phyloP scores from a whole-genome alignment of 768 basidiomycete species.

The Mycena capillaripes region DNA sequence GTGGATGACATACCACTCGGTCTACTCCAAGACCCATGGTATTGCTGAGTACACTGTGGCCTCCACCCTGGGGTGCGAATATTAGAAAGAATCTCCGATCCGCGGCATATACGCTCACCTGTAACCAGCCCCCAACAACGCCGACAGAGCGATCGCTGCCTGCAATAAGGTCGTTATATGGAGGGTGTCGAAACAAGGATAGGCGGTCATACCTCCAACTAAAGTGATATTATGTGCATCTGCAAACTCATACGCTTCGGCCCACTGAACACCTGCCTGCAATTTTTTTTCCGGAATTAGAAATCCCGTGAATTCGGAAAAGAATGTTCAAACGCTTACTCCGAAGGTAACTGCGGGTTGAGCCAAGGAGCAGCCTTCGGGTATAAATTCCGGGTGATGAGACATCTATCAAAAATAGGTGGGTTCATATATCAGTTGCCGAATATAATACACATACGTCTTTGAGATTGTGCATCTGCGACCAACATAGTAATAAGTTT shows the following conservation, averaged over 20 bases:
- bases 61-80: slow-evolving; percentile 51
- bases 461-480: slow-evolving; percentile 57
- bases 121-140: slow-evolving; percentile 11
- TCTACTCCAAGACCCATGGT: slow-evolving; percentile 63
- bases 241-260: slow-evolving; percentile 59
- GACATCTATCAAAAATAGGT: background rate
- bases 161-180: slow-evolving; percentile 4
- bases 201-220: slow-evolving; percentile 51
- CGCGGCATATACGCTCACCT: background rate
- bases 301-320: no score
- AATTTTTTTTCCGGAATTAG: background rate
- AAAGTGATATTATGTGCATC: slow-evolving; percentile 59
- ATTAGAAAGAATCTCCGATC: slow-evolving; percentile 6
- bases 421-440: background rate
- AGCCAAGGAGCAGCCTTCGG: slow-evolving; percentile 5
- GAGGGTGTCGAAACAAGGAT: background rate
- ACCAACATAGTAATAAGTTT: background rate
- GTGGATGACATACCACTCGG: slow-evolving; percentile 52
- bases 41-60: slow-evolving; percentile 58
- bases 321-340: slow-evolving; percentile 39
- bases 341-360: slow-evolving; percentile 48
- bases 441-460: slow-evolving; percentile 40
- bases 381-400: background rate
- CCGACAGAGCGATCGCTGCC: slow-evolving; percentile 59
- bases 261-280: slow-evolving; percentile 62